phyloP scores from a whole-genome alignment of 73 alveolate species.

The Stentor roeselii region DNA sequence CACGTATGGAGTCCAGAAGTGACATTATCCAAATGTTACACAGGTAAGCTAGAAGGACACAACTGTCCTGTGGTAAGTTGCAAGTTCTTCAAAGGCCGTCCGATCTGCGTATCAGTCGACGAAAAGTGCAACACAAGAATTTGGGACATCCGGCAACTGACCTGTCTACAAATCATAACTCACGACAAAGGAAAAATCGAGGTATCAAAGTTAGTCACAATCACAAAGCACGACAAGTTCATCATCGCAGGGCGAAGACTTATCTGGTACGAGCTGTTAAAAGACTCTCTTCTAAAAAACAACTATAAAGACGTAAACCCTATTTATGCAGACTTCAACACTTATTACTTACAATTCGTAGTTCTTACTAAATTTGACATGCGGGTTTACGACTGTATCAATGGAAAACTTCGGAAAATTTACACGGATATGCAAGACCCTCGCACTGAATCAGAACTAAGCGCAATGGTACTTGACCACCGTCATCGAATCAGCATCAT shows the following conservation, averaged over 20 bases:
- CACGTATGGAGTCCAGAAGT: slow-evolving; percentile 94
- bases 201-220: slow-evolving; percentile 53
- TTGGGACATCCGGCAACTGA: slow-evolving; percentile 84
- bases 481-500: slow-evolving; percentile 80
- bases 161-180: slow-evolving; percentile 75
- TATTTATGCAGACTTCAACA: slow-evolving; percentile 74
- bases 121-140: slow-evolving; percentile 88
- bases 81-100: slow-evolving; percentile 71
- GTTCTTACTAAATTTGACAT: slow-evolving; percentile 78
- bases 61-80: slow-evolving; percentile 84
- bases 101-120: slow-evolving; percentile 88
- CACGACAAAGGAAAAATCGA: slow-evolving; percentile 65
- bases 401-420: slow-evolving; percentile 78
- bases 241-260: slow-evolving; percentile 68
- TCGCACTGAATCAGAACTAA: slow-evolving; percentile 68
- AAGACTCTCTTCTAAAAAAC: slow-evolving; percentile 32
- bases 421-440: slow-evolving; percentile 79
- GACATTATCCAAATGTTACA: slow-evolving; percentile 76
- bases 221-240: slow-evolving; percentile 55
- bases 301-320: slow-evolving; percentile 74
- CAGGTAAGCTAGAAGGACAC: slow-evolving; percentile 92
- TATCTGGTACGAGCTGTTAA: slow-evolving; percentile 60
- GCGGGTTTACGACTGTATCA: slow-evolving; percentile 81
- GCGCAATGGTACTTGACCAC: slow-evolving; percentile 79
- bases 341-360: slow-evolving; percentile 67